phyloP scores from a whole-genome alignment of 78 protist species.

The Neovahlkampfia damariscottae region DNA sequence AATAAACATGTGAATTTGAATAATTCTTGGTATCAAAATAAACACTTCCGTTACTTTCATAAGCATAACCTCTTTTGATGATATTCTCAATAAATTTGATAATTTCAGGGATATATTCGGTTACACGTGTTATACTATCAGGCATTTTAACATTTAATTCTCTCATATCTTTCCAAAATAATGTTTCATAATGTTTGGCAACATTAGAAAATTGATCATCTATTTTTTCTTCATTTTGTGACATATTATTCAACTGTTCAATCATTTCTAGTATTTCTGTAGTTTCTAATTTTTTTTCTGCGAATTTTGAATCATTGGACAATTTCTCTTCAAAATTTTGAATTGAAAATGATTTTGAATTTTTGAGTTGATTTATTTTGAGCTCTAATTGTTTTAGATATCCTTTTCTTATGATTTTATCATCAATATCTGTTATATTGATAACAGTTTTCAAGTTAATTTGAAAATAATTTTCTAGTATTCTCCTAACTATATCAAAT shows the following conservation, averaged over 20 bases:
- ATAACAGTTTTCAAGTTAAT: slow-evolving; percentile 1
- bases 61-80: slow-evolving; percentile 35
- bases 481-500: slow-evolving; percentile 5
- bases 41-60: slow-evolving; percentile 3
- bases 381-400: neutral
- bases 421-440: slow-evolving; percentile 50
- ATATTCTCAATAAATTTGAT: slow-evolving; percentile 26
- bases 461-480: neutral
- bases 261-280: neutral
- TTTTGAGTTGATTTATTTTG: neutral
- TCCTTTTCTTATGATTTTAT: slow-evolving; percentile 27
- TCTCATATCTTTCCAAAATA: slow-evolving; percentile 29
- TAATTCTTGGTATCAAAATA: slow-evolving; percentile 22
- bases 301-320: neutral
- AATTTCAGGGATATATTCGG: slow-evolving; percentile 43
- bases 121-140: slow-evolving; percentile 21
- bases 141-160: slow-evolving; percentile 1
- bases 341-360: neutral
- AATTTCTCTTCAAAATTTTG: neutral
- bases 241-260: neutral
- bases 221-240: neutral
- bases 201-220: neutral
- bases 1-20: slow-evolving; percentile 14
- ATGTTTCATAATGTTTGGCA: slow-evolving; percentile 22
- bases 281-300: neutral